Evolutionary conservation across 805 yeast species (phyloP), one percentile per base, ranked within the genome.

Genomic region (Schizosaccharomyces cryophilus): DNA sequence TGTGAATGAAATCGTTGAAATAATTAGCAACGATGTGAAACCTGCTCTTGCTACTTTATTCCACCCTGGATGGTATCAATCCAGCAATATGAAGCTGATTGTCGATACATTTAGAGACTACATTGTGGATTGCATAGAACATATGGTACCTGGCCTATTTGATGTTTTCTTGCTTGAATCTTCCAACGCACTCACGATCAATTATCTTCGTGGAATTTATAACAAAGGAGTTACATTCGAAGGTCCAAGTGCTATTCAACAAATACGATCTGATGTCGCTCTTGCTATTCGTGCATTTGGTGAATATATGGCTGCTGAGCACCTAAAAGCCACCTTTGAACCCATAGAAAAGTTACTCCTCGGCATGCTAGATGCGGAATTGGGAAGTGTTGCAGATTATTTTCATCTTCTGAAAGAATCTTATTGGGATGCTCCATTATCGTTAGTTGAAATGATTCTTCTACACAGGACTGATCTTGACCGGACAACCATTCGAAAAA

Each of bases 351-450:
- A 29, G 66, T 75, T 76, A 62, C 73, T 85, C 62, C 74, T 82
- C 68, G 84, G 81, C 56, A 70, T 82, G 59, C 71, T 81, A 54
- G 76, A 73, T 5, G 70, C 78, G 51, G 67, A 62, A 58, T 62
- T 66, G 55, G 40, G 56, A 59, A 66, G 70, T 68, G 77, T 66
- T 2, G 71, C 73, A 7, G 76, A 74, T n/a, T 78, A 76, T 40
- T 73, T 81, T 30, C 66, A 77, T n/a, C 75, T 78, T 61, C 85
- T 88, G 82, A 75, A 77, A 55, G 73, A 74, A 13, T 78, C 77
- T 51, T 87, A 83, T 73, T 82, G 87, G 72, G 88, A 87, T 69
- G 82, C 89, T 62, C 88, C 95, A 0, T 72, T 83, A 6, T 83
- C 79, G 60, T 78, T 87, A 66, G 75, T 89, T 54, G 79, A 78